Conservation (phyloP, 2,329 filamentous ascomycete genomes). For the Neofusicoccum kwambonambiense region DNA sequence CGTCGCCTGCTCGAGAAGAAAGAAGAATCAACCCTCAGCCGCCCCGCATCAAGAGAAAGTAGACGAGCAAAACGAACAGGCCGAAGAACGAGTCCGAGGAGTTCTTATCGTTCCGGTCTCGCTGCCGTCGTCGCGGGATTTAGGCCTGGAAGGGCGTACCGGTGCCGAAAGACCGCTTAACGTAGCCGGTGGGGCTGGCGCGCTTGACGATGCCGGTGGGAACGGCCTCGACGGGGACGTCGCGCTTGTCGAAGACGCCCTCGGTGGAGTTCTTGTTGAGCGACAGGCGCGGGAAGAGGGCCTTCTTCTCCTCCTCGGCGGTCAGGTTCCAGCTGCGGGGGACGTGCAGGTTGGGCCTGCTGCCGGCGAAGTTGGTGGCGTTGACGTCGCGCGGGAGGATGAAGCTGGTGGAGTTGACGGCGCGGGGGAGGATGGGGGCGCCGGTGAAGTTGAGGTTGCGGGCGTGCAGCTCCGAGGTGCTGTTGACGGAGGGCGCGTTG, state of each 20-base stretch:
- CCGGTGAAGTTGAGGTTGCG: slow-evolving; percentile 7
- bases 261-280: slow-evolving; percentile 8
- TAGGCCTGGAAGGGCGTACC: slow-evolving; percentile 15
- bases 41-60: neutral
- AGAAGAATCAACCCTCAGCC: neutral
- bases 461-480: neutral
- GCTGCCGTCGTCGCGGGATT: neutral
- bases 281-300: neutral
- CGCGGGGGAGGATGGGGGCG: neutral
- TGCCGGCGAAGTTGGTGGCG: neutral
- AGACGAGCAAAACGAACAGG: slow-evolving; percentile 4
- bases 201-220: slow-evolving; percentile 7
- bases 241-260: slow-evolving; percentile 15
- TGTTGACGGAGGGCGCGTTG: neutral
- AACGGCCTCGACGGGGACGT: neutral
- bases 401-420: neutral
- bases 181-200: slow-evolving; percentile 11
- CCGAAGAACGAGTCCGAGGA: neutral
- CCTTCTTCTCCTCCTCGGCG: neutral
- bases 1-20: neutral
- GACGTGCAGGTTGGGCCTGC: neutral
- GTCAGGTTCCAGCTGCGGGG: neutral
- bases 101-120: neutral
- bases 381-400: neutral
- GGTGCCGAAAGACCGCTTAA: slow-evolving; percentile 10